These are phyloP conservation scores for Sugiyamaella grinbergsii DNA, from an alignment of 1,139 yeast genomes.

Conservation along the genomic window DNA sequence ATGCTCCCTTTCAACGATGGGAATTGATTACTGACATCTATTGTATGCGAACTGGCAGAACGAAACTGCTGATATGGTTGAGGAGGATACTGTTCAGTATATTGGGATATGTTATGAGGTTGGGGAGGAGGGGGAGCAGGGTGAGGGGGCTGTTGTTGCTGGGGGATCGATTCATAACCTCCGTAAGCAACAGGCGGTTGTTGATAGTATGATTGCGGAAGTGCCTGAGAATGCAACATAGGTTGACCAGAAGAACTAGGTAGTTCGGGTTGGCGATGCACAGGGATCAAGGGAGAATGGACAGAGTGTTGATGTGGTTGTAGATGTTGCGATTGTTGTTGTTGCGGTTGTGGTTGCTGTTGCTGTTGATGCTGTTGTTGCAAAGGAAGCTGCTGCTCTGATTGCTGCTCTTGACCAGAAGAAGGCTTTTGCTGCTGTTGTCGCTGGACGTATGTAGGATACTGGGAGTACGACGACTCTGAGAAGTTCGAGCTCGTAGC, in stretches of 20 bases:
- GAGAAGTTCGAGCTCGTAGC: slow-evolving; percentile 15
- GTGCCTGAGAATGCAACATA: slow-evolving; percentile 18
- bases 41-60: slow-evolving; percentile 4
- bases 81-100: slow-evolving; percentile 18
- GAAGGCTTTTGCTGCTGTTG: slow-evolving; percentile 14
- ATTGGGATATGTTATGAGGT: slow-evolving; percentile 24
- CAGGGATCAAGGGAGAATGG: slow-evolving; percentile 18
- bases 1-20: slow-evolving; percentile 40
- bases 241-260: slow-evolving; percentile 16
- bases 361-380: slow-evolving; percentile 4
- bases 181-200: slow-evolving; percentile 14
- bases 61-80: slow-evolving; percentile 10
- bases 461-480: slow-evolving; percentile 25
- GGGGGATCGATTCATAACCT: slow-evolving; percentile 8
- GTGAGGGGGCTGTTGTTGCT: slow-evolving; percentile 1
- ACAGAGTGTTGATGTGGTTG: slow-evolving; percentile 18
- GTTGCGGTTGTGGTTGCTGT: slow-evolving; percentile 20
- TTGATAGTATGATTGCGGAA: slow-evolving; percentile 20
- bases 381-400: slow-evolving; percentile 12
- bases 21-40: slow-evolving; percentile 35
- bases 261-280: slow-evolving; percentile 6
- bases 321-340: slow-evolving; percentile 1
- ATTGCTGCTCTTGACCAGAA: slow-evolving; percentile 15
- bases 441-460: slow-evolving; percentile 12
- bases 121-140: slow-evolving; percentile 9